Evolutionary conservation across 345 rosid genomes (phyloP).

Genomic region (Salix arbutifolia): DNA sequence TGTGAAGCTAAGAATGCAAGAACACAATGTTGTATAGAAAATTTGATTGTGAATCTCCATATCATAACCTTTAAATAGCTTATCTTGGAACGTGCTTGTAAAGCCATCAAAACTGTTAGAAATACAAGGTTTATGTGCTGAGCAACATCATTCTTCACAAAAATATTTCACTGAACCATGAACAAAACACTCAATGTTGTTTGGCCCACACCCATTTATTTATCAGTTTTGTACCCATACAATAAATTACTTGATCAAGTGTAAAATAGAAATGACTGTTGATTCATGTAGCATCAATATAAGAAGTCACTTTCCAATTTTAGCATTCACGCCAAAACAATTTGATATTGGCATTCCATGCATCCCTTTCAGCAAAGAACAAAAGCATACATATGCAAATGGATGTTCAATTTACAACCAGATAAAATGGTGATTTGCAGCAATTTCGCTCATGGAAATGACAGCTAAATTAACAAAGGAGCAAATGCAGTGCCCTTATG

Average conservation of each 20-base stretch:
- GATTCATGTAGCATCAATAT: not conserved
- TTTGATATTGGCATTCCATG: not conserved
- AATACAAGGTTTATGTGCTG: slow-evolving; percentile 9
- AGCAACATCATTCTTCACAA: not conserved
- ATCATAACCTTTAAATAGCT: slow-evolving; percentile 82
- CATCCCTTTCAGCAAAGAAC: not conserved
- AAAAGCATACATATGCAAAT: not conserved
- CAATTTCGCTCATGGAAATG: not conserved
- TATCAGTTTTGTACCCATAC: not conserved
- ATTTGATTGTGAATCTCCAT: slow-evolving; percentile 98
- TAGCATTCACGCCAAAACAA: not conserved
- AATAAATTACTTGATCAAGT: not conserved
- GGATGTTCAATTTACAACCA: not conserved
- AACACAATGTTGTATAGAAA: slow-evolving; percentile 87
- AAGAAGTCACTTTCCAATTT: not conserved
- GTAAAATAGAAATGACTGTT: not conserved
- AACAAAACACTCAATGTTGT: not conserved
- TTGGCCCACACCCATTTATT: not conserved
- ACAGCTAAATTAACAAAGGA: not conserved
- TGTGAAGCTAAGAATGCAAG: slow-evolving; percentile 76
- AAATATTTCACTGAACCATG: not conserved
- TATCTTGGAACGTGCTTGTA: slow-evolving; percentile 98
- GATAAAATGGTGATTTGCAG: not conserved
- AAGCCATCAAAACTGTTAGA: slow-evolving; percentile 85
- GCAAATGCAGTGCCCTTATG: not conserved